Evolutionary conservation across 306 rosid species (phyloP).

Genomic region (Cucumis cinereus): DNA sequence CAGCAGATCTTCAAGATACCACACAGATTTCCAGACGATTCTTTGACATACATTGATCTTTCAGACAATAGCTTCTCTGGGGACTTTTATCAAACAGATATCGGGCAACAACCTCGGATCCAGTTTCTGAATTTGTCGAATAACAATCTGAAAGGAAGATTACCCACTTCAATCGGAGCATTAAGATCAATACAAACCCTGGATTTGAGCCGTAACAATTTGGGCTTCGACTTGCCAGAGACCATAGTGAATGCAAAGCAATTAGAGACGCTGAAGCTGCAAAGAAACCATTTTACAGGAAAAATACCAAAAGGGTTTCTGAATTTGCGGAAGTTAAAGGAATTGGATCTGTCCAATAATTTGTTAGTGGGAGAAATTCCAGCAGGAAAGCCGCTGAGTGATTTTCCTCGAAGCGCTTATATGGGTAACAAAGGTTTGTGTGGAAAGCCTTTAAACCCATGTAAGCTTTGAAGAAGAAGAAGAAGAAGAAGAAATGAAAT

Average conservation of each 20-base stretch:
- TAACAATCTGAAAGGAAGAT: slow-evolving; percentile 36
- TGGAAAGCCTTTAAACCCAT: slow-evolving; percentile 60
- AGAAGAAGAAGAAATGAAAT: background rate
- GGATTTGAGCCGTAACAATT: slow-evolving; percentile 51
- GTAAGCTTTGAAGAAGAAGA: slow-evolving; percentile 17
- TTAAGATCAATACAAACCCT: slow-evolving; percentile 26
- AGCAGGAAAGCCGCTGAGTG: slow-evolving; percentile 37
- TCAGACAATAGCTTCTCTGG: slow-evolving; percentile 47
- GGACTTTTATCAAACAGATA: slow-evolving; percentile 33
- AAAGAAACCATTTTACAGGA: slow-evolving; percentile 41
- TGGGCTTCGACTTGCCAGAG: slow-evolving; percentile 38
- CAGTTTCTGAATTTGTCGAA: slow-evolving; percentile 48
- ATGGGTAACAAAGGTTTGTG: slow-evolving; percentile 54
- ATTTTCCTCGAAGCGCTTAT: slow-evolving; percentile 46
- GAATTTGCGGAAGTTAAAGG: slow-evolving; percentile 33
- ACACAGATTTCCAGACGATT: slow-evolving; percentile 19
- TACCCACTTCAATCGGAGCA: slow-evolving; percentile 30
- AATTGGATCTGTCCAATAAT: slow-evolving; percentile 47
- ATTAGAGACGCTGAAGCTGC: slow-evolving; percentile 46
- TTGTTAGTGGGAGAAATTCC: slow-evolving; percentile 66
- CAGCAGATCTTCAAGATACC: slow-evolving; percentile 19
- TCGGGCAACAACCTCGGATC: slow-evolving; percentile 22
- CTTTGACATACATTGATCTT: slow-evolving; percentile 38
- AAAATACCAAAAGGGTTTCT: slow-evolving; percentile 44
- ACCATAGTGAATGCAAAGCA: slow-evolving; percentile 29